phyloP scores from a whole-genome alignment of 257 asterid species.

The Eustoma russellianum region DNA sequence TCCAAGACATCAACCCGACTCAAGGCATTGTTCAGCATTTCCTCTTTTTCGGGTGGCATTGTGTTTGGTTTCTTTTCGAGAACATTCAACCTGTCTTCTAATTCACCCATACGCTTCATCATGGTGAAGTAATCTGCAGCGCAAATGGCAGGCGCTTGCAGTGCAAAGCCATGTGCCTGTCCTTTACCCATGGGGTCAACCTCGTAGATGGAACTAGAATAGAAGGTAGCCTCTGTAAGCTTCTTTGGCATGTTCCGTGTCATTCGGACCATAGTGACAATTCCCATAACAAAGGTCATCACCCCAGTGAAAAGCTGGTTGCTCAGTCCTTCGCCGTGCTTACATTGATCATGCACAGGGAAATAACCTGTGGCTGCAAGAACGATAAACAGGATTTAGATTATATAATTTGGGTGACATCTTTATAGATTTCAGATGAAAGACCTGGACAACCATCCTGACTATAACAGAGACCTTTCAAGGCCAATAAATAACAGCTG shows the following conservation, averaged over 20 bases:
- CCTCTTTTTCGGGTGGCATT: conserved; percentile 84
- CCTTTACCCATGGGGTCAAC: conserved; percentile 35
- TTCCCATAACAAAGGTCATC: conserved; percentile 73
- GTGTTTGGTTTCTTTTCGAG: conserved; percentile 40
- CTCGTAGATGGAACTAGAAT: conserved; percentile 44
- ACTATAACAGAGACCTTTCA: too few relatives aligned
- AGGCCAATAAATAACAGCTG: too few relatives aligned
- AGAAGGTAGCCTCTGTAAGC: conserved; percentile 56
- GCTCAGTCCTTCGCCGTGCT: conserved; percentile 37
- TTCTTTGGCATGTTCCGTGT: conserved; percentile 82
- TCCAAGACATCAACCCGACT: conserved; percentile 59
- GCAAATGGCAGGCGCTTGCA: conserved; percentile 43
- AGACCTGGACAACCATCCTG: too few relatives aligned
- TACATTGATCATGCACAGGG: conserved; percentile 21
- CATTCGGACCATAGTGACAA: conserved; percentile 78
- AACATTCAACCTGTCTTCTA: conserved; percentile 61
- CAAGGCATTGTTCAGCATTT: conserved; percentile 55
- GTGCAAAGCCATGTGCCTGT: conserved; percentile 29
- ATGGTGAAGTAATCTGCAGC: conserved; percentile 60
- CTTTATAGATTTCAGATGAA: too few relatives aligned
- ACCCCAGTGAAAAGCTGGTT: conserved; percentile 64
- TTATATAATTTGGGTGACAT: too few relatives aligned
- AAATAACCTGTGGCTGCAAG: conserved; percentile 20
- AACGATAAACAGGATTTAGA: too few relatives aligned
- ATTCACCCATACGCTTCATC: conserved; percentile 85